Conservation (phyloP, 371 early-diverging fungal genomes). For the Phascolomyces articulosus region DNA sequence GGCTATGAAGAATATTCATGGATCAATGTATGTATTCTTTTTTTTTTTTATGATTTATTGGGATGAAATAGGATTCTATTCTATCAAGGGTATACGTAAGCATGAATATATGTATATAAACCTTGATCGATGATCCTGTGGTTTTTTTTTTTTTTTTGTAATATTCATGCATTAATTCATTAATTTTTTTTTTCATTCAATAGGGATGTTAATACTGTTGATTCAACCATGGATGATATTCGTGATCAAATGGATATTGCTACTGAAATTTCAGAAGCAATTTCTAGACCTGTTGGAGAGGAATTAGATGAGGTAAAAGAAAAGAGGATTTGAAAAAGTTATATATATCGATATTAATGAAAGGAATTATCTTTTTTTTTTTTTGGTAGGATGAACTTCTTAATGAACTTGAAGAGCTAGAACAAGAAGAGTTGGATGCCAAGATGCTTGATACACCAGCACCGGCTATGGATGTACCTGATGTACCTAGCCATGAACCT, state of each 20-base stretch:
- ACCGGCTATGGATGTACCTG: constrained; percentile 65
- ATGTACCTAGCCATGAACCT: constrained; percentile 65
- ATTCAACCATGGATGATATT: constrained; percentile 96
- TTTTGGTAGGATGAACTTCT: constrained; percentile 78
- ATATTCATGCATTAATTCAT: not conserved
- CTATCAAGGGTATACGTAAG: too few relatives aligned
- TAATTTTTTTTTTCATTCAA: constrained; percentile 1
- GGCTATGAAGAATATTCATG: constrained; percentile 95
- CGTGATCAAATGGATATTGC: constrained; percentile 97
- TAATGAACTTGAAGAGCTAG: constrained; percentile 91
- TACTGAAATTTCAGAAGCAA: constrained; percentile 93
- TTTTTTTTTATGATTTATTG: too few relatives aligned
- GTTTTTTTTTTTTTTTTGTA: not conserved
- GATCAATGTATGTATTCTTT: constrained; percentile 79
- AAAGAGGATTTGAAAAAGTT: not conserved
- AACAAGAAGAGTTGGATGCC: constrained; percentile 92
- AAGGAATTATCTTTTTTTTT: not conserved
- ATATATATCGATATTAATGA: not conserved
- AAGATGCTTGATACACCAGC: constrained; percentile 81
- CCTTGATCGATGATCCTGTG: too few relatives aligned
- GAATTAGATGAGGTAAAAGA: constrained; percentile 84
- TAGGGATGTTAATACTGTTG: constrained; percentile 95
- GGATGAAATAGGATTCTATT: too few relatives aligned
- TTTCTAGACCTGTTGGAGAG: constrained; percentile 90
- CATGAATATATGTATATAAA: too few relatives aligned